Evolutionary conservation across 2,329 filamentous ascomycete species (phyloP), one percentile per base, ranked within the genome.

Genomic region (Scedosporium boydii): DNA sequence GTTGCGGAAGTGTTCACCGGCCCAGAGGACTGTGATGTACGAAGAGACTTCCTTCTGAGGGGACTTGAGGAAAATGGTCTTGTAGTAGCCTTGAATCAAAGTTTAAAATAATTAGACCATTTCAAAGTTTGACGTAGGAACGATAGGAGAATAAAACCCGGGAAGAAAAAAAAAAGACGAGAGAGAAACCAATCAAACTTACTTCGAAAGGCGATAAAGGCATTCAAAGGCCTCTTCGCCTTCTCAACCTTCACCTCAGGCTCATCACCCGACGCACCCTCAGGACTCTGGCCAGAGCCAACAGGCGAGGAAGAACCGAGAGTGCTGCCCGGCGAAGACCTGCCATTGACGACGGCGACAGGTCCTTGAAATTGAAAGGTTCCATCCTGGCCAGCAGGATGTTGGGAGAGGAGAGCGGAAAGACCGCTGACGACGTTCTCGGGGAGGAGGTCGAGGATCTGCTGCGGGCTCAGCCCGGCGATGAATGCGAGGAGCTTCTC

Each of bases 31-130:
- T 23, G 74, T 77, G 64, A 85, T 70, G 64, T 78, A 73, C 14
- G 75, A 76, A 48, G 82, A 85, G 61, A 80, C 79, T 48, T 74
- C 73, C 72, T 83, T 83, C 72, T 84, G 82, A 44, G 77, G 76
- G 58, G 75, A 69, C 34, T 72, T 71, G 6, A 75, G 74, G 66
- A 82, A 81, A 9, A 80, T 70, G 7, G 70, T 68, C 34, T 78
- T 71, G 66, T 81, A 81, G 68, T 78, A 80, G 65, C 73, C 80
- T 82, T 63, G 6, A 57, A 38, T 4, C 2, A 42, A 26, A 27
- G 29, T 27, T 51, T 14, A 6, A 16, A 6, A 6, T 3, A 23
- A 27, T 16, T 6, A 21, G 21, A 21, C 9, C 23, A 34, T 12
- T 53, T n/a, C 42, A 9, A 9, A 51, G 23, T 27, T 42, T 65